phyloP scores from a whole-genome alignment of 2,329 filamentous ascomycete genomes.

The Seiridium unicorne region DNA sequence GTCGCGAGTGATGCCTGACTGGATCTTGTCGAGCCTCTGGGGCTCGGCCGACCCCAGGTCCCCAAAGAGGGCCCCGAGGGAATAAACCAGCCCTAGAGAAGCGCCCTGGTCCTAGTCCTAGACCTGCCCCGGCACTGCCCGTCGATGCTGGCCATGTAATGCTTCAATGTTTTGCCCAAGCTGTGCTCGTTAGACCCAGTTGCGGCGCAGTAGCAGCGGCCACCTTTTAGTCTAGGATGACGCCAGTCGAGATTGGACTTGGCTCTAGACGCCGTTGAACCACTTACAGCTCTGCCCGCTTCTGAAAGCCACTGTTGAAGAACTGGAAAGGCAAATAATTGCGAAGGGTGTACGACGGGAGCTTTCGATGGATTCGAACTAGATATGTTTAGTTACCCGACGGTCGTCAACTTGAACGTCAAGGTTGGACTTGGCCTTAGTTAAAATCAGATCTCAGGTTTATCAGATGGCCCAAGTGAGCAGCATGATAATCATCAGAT shows the following conservation, averaged over 20 bases:
- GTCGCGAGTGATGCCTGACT: constrained; percentile 5
- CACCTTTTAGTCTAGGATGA: background rate
- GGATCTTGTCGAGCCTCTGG: background rate
- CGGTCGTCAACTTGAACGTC: no score
- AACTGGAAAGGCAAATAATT: no score
- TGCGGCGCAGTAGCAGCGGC: background rate
- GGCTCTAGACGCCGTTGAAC: background rate
- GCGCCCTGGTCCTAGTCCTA: background rate
- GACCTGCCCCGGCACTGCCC: background rate
- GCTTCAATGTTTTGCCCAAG: background rate
- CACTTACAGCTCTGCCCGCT: constrained; percentile 5
- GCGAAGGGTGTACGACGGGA: no score
- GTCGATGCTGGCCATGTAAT: background rate
- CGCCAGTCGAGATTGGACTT: background rate
- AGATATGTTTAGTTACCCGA: no score
- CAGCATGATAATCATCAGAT: no score
- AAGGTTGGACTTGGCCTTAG: no score
- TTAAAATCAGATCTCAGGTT: no score
- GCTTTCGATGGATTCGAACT: no score
- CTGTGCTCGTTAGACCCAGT: background rate
- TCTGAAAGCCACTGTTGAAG: background rate
- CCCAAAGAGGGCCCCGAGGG: no score
- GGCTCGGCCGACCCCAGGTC: background rate
- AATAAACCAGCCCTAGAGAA: background rate
- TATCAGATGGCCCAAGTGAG: no score